A percentile compares a stretch with the other conserved stretches of the same genome.
phyloP scores from a whole-genome alignment of 495 filamentous ascomycete genomes.

The Clavariopsis aquatica region DNA sequence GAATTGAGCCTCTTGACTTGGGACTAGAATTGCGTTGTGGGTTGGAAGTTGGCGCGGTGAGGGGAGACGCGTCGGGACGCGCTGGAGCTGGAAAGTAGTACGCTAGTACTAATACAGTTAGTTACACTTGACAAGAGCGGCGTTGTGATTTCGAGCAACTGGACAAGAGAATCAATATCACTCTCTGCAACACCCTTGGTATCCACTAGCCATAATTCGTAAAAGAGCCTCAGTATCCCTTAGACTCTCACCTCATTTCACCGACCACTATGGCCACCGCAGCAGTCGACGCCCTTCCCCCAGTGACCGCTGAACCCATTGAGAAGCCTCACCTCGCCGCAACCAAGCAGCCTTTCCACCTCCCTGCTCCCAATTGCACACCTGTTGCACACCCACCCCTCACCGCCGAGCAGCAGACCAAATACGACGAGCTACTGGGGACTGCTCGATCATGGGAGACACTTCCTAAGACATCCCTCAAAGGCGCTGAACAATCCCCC shows the following conservation, averaged over 20 bases:
- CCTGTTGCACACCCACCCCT: conserved; percentile 57
- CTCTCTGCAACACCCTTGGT: background rate
- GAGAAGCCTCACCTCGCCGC: conserved; percentile 34
- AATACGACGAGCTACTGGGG: conserved; percentile 74
- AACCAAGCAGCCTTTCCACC: conserved; percentile 69
- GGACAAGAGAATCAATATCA: background rate
- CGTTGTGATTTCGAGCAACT: too few relatives aligned
- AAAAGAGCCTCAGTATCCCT: background rate
- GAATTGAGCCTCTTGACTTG: background rate
- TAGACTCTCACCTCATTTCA: background rate
- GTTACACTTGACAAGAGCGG: background rate
- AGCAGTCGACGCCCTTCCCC: conserved; percentile 1
- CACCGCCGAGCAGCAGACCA: conserved; percentile 74
- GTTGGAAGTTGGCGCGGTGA: background rate
- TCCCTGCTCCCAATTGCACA: conserved; percentile 58
- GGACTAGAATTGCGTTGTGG: conserved; percentile 5
- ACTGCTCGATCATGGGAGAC: conserved; percentile 68
- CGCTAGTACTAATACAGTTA: background rate
- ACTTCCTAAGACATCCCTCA: conserved; percentile 63
- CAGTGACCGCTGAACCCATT: background rate
- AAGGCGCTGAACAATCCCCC: conserved; percentile 60
- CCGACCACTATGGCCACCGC: conserved; percentile 9
- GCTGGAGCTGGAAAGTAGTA: background rate
- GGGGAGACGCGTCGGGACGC: conserved; percentile 38
- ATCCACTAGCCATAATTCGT: background rate